Percentiles rank a stretch among this genome's conserved stretches.
Evolutionary conservation across 345 rosid species (phyloP).

Genomic region (Lumnitzera racemosa): DNA sequence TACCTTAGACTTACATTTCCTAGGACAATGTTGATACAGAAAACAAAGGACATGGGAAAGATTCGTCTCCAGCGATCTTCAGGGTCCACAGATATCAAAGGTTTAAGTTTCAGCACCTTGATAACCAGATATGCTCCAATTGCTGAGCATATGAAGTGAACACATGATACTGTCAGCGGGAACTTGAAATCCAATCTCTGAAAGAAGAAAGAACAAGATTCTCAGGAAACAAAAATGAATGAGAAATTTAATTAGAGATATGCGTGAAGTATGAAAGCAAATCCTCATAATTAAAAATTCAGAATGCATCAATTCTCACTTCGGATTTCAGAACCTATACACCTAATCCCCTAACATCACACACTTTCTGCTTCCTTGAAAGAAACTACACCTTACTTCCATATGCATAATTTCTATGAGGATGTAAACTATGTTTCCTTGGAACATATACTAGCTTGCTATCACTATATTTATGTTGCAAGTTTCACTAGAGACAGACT

Average conservation of each 20-base stretch:
- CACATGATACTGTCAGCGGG: conserved; percentile 81
- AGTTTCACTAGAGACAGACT: no score
- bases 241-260: neutral
- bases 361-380: no score
- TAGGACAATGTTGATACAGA: conserved; percentile 91
- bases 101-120: conserved; percentile 86
- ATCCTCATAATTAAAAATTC: no score
- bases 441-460: no score
- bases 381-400: no score
- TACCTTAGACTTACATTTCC: conserved; percentile 94
- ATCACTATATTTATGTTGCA: no score
- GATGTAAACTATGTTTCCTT: no score
- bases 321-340: no score
- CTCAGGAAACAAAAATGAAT: neutral
- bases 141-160: conserved; percentile 96
- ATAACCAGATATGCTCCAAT: conserved; percentile 88
- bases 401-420: no score
- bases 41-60: conserved; percentile 97
- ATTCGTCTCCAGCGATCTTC: conserved; percentile 98
- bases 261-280: no score
- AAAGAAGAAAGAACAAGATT: conserved; percentile 6
- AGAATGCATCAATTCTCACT: no score
- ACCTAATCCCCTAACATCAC: no score
- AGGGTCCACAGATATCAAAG: conserved; percentile 70
- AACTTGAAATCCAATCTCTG: conserved; percentile 99